phyloP scores from a whole-genome alignment of 176 grass and related monocot species.

The Musa itinerans region DNA sequence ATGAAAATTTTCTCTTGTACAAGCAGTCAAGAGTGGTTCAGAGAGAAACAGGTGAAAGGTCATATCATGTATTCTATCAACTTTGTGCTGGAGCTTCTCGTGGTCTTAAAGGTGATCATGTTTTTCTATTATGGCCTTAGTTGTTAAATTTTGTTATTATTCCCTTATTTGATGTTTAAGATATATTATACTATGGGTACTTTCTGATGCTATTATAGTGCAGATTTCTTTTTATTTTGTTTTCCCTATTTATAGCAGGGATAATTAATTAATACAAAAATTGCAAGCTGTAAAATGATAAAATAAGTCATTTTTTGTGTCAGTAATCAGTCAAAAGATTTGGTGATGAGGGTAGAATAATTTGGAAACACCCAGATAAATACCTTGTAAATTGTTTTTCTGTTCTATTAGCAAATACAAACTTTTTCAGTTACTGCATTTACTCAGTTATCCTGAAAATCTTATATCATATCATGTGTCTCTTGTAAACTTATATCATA shows the following conservation, averaged over 20 bases:
- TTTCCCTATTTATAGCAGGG: too few species aligned
- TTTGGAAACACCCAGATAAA: background rate
- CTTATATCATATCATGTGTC: background rate
- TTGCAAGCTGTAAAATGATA: too few species aligned
- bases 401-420: background rate
- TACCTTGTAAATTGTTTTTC: background rate
- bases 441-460: background rate
- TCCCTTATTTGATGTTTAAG: background rate
- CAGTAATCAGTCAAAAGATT: conserved; percentile 46
- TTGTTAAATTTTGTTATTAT: background rate
- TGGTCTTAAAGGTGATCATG: conserved; percentile 38
- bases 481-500: background rate
- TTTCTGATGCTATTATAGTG: too few species aligned
- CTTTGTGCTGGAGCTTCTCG: conserved; percentile 76
- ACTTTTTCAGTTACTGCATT: too few species aligned
- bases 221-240: too few species aligned
- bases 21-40: conserved; percentile 95
- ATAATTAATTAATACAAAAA: too few species aligned
- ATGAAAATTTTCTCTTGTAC: conserved; percentile 22
- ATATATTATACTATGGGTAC: too few species aligned
- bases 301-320: too few species aligned
- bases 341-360: background rate
- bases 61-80: conserved; percentile 99
- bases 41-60: conserved; percentile 67
- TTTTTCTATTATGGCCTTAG: background rate